Evolutionary conservation across 805 yeast genomes (phyloP).

Genomic region (Zygotorulaspora sp.): DNA sequence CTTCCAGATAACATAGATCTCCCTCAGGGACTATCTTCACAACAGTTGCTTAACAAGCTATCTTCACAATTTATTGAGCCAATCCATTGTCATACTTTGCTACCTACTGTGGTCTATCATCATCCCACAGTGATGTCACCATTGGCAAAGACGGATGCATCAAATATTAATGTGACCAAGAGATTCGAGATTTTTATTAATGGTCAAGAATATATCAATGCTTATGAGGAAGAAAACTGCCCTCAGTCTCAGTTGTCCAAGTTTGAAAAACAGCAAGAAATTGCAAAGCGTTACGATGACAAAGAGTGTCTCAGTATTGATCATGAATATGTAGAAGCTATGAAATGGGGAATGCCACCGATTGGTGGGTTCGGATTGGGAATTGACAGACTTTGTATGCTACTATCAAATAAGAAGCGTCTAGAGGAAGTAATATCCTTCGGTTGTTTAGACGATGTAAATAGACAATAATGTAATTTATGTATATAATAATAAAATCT

Average conservation of each 20-base stretch:
- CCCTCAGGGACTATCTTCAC: constrained; percentile 39
- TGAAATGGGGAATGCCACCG: constrained; percentile 96
- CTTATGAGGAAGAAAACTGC: constrained; percentile 93
- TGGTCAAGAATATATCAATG: constrained; percentile 81
- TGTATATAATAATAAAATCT: constrained; percentile 1
- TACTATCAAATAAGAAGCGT: constrained; percentile 56
- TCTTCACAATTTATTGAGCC: constrained; percentile 63
- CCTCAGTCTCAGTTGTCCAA: constrained; percentile 68
- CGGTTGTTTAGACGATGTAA: constrained; percentile 68
- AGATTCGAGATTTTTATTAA: constrained; percentile 81
- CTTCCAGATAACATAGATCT: constrained; percentile 11
- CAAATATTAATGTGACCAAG: constrained; percentile 44
- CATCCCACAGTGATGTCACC: constrained; percentile 88
- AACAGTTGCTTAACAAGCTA: constrained; percentile 60
- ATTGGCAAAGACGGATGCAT: constrained; percentile 61
- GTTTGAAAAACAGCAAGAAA: constrained; percentile 53
- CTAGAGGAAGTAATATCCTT: constrained; percentile 74
- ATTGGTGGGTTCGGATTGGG: constrained; percentile 99
- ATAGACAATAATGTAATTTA: constrained; percentile 46
- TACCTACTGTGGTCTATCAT: constrained; percentile 71
- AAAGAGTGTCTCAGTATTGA: constrained; percentile 65
- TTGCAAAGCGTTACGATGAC: constrained; percentile 48
- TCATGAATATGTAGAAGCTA: constrained; percentile 58
- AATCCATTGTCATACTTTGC: constrained; percentile 38
- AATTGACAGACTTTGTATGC: constrained; percentile 81